Base-by-base conservation (phyloP, 208 protist species). In the Naegleria gruberi region DNA sequence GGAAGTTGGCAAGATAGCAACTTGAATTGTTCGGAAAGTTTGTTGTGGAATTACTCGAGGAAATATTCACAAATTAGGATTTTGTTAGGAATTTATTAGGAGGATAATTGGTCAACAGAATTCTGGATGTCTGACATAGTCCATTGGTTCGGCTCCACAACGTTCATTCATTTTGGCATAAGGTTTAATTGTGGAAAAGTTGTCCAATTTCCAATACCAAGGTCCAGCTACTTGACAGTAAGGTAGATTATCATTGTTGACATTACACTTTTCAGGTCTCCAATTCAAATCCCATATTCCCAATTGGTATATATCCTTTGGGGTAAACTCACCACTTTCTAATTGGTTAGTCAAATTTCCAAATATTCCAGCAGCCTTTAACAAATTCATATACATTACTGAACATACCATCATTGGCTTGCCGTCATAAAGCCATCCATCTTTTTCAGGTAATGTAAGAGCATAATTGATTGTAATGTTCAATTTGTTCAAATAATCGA, bases 271-370 rank as follows among this genome's bases (percentile, higher is more conserved):
- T 46, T 42, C n/a, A 23, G 82, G 82, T 46, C 82, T 46, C 43
- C 42, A 86, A 43, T 86, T 26, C 43, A 23, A 45, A 44, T 86
- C 82, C 82, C 82, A 86, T 17, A 86, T 46, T 12, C 45, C 82
- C 34, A 86, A 37, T 30, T 46, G 34, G n/a, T 86, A 86, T 1
- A 86, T 10, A 86, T 86, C 82, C 82, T 86, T 86, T 5, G 82
- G 82, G 30, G 82, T 86, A 46, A 86, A 86, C n/a, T 86, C 82
- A 46, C 40, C 15, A 17, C 30, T 40, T 47, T 86, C 23, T 26
- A 86, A 46, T 1, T 86, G 30, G 51, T 19, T 1, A 65, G 51
- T 65, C 37, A 86, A 43, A 47, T 86, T 40, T 7, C 23, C 41
- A 34, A 86, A 86, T 40, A 86, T 46, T 47, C 82, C 82, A n/a